phyloP scores from a whole-genome alignment of 441 rosid genomes.

The Metrosideros polymorpha region DNA sequence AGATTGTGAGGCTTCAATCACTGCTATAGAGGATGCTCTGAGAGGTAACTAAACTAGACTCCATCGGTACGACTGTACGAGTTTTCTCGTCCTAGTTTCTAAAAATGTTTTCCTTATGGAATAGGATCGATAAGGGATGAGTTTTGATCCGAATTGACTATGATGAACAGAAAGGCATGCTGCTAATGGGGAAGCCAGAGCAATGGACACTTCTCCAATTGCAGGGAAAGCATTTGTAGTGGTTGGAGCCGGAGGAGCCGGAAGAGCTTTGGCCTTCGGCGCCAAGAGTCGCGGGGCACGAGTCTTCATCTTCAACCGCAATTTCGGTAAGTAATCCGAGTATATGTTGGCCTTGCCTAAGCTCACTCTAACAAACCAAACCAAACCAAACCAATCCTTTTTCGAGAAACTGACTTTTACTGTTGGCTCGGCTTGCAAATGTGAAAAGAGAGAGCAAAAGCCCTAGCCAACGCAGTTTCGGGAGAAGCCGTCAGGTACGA shows the following conservation, averaged over 20 bases:
- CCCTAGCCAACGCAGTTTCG: conserved; percentile 16
- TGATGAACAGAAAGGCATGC: background rate
- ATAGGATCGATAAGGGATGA: background rate
- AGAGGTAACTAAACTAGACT: conserved; percentile 3
- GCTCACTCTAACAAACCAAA: background rate
- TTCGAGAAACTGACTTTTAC: background rate
- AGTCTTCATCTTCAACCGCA: conserved; percentile 13
- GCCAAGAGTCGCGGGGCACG: conserved; percentile 19
- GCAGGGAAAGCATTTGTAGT: conserved; percentile 16
- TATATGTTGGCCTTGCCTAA: background rate
- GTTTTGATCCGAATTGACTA: background rate
- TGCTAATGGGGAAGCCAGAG: conserved; percentile 3
- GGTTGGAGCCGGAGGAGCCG: conserved; percentile 25
- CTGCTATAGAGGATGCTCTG: conserved; percentile 23
- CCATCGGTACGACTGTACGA: background rate
- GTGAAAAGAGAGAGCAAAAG: conserved; percentile 18
- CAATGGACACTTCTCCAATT: conserved; percentile 8
- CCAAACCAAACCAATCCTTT: background rate
- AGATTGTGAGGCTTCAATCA: conserved; percentile 19
- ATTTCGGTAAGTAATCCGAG: background rate
- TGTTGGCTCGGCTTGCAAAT: background rate
- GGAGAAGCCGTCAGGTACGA: conserved; percentile 19
- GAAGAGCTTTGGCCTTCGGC: conserved; percentile 22
- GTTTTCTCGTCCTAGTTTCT: background rate
- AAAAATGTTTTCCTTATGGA: background rate